Conservation (phyloP, 192 early-diverging fungal species). For the Pilaira anomala region DNA sequence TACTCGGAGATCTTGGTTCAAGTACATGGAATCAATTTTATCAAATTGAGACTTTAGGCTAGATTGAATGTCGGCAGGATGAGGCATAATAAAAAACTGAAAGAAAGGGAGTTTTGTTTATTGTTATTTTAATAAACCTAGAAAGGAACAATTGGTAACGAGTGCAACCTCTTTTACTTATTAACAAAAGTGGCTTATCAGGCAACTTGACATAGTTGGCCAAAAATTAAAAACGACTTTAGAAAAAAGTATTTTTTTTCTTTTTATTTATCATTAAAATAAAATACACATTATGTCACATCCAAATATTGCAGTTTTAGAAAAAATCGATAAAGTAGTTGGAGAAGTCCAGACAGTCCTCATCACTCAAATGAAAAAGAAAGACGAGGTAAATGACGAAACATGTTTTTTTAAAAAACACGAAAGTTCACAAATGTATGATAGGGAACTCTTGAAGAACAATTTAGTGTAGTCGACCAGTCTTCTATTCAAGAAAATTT, state of each 20-base stretch:
- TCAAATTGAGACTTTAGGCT: too few species aligned
- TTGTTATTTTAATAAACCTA: too few species aligned
- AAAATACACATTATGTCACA: not conserved
- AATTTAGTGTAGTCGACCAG: not conserved
- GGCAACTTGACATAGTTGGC: not conserved
- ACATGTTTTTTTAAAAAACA: not conserved
- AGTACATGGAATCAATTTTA: too few species aligned
- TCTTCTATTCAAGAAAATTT: not conserved
- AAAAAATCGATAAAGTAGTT: not conserved
- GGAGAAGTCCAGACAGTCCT: slow-evolving; percentile 1
- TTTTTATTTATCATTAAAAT: not conserved
- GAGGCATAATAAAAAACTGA: too few species aligned
- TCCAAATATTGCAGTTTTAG: not conserved
- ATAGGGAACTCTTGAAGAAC: slow-evolving; percentile 21
- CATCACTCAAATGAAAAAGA: slow-evolving; percentile 4
- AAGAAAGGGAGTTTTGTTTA: too few species aligned
- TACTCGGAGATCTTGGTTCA: slow-evolving; percentile 10
- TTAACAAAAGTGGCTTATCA: too few species aligned
- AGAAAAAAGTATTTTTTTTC: too few species aligned
- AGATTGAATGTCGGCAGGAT: too few species aligned
- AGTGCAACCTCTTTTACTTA: not conserved
- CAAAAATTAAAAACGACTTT: not conserved
- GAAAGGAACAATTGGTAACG: not conserved
- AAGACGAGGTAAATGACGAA: not conserved
- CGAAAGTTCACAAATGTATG: too few species aligned